phyloP scores from a whole-genome alignment of 805 yeast genomes.

The Teunomyces panamensis region DNA sequence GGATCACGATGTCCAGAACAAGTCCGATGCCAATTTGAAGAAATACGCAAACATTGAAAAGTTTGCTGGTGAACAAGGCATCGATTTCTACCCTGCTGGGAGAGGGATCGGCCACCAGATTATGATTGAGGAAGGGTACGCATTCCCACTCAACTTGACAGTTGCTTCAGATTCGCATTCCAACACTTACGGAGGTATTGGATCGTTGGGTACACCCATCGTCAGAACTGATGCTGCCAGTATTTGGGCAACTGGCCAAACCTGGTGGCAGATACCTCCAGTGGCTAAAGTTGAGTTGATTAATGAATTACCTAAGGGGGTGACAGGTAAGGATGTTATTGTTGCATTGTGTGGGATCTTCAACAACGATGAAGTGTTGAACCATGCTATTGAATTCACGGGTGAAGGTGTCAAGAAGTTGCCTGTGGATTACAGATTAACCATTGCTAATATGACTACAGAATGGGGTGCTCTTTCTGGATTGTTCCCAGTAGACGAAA shows the following conservation, averaged over 20 bases:
- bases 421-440: conserved; percentile 79
- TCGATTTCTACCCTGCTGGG: conserved; percentile 98
- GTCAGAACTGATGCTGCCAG: conserved; percentile 99
- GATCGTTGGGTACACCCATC: conserved; percentile 93
- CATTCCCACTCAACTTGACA: conserved; percentile 87
- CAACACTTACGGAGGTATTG: conserved; percentile 96
- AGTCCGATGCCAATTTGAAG: conserved; percentile 78
- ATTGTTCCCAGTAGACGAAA: conserved; percentile 90
- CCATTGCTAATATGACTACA: conserved; percentile 96
- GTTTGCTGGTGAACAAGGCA: conserved; percentile 86
- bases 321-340: conserved; percentile 95
- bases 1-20: conserved; percentile 98
- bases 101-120: conserved; percentile 99
- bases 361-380: conserved; percentile 88
- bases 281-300: conserved; percentile 89
- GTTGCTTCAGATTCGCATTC: conserved; percentile 99
- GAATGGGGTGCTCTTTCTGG: conserved; percentile 99
- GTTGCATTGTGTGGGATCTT: conserved; percentile 93
- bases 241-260: conserved; percentile 99
- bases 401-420: conserved; percentile 74
- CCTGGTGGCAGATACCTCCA: conserved; percentile 99
- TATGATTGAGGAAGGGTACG: conserved; percentile 98
- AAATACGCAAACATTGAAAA: conserved; percentile 86
- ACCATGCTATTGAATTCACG: conserved; percentile 90
- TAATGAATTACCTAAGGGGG: conserved; percentile 80